Conservation (phyloP, 2,329 filamentous ascomycete genomes). For the Tolypocladium capitatum region DNA sequence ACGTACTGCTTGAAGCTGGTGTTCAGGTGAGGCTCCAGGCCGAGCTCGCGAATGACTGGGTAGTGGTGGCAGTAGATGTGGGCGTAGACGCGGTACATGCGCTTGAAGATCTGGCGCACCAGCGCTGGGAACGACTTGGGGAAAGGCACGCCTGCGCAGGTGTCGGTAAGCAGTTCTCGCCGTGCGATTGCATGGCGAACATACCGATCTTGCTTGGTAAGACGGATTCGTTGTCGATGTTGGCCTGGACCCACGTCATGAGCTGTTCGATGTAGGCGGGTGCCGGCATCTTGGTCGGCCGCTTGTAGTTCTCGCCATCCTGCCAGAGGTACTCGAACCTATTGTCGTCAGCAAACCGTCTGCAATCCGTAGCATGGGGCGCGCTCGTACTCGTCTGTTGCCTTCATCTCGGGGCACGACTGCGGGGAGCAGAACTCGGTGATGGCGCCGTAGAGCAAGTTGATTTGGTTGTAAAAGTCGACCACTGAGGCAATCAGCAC, state of each 20-base stretch:
- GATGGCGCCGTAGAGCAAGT: slow-evolving; percentile 94
- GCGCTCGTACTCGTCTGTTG: slow-evolving; percentile 80
- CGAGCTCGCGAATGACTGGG: slow-evolving; percentile 86
- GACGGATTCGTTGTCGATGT: slow-evolving; percentile 88
- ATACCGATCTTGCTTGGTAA: slow-evolving; percentile 85
- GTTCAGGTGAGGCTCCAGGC: slow-evolving; percentile 92
- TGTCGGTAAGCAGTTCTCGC: slow-evolving; percentile 3
- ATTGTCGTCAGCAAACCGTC: neutral
- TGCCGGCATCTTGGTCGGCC: slow-evolving; percentile 94
- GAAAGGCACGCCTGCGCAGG: slow-evolving; percentile 65
- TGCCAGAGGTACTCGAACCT: slow-evolving; percentile 99
- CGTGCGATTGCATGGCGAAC: slow-evolving; percentile 5
- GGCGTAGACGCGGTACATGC: slow-evolving; percentile 95
- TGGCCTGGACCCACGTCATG: slow-evolving; percentile 92
- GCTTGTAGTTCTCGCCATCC: slow-evolving; percentile 84
- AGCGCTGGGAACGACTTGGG: slow-evolving; percentile 82
- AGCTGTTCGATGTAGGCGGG: slow-evolving; percentile 96
- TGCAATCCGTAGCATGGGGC: neutral
- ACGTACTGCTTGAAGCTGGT: slow-evolving; percentile 99
- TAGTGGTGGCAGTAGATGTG: slow-evolving; percentile 99
- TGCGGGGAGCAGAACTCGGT: slow-evolving; percentile 98
- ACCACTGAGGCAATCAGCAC: slow-evolving; percentile 50
- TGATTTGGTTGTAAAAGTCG: slow-evolving; percentile 99
- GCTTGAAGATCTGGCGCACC: slow-evolving; percentile 94
- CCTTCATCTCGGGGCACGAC: slow-evolving; percentile 98